Base-by-base conservation (phyloP, 2,329 filamentous ascomycete species). In the Aureobasidium sp. region DNA sequence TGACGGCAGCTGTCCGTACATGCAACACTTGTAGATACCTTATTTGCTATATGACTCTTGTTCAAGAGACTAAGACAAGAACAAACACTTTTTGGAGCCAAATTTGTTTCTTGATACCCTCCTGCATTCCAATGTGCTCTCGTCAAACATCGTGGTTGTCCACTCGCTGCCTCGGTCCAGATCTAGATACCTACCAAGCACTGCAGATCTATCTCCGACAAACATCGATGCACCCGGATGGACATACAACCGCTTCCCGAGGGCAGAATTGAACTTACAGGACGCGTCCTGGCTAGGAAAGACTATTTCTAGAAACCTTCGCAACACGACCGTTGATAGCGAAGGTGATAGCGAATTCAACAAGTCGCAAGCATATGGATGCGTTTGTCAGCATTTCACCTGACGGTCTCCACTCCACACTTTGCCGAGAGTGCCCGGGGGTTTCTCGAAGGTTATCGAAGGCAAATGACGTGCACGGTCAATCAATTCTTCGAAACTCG, bases 381-480 rank as follows among this genome's bases (percentile, higher is more conserved):
- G 37, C 3, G 54, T 59, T 59, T 59, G 54, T 59, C 30, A 59
- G 54, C 54, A 59, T 50, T 32, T 50, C 27, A 21, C 21, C 39
- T 27, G 42, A 59, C 7, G 8, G 25, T 45, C 41, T 44, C 39
- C 42, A 59, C 54, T 34, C 39, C 32, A 59, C 41, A 58, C 3
- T 37, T 5, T 58, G 54, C 54, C 54, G 54, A 58, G 29, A 29
- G 42, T 27, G 54, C 54, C 42, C 44, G 32, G 54, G 54, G 21
- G 9, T 14, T 59, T 48, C 44, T 59, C 54, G 54, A 49, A 59
- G 36, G 16, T 25, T 9, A 16, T 59, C 57, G 57, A 59, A 59
- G 57, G 45, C 57, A n/a, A 59, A 59, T 59, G 57, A 59, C 57
- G 57, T 59, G 57, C 44, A 49, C 57, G 29, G 57, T 49, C 45